Evolutionary conservation across 2,329 filamentous ascomycete genomes (phyloP), one percentile per base, ranked within the genome.

Genomic region (Lecanicillium sp.): DNA sequence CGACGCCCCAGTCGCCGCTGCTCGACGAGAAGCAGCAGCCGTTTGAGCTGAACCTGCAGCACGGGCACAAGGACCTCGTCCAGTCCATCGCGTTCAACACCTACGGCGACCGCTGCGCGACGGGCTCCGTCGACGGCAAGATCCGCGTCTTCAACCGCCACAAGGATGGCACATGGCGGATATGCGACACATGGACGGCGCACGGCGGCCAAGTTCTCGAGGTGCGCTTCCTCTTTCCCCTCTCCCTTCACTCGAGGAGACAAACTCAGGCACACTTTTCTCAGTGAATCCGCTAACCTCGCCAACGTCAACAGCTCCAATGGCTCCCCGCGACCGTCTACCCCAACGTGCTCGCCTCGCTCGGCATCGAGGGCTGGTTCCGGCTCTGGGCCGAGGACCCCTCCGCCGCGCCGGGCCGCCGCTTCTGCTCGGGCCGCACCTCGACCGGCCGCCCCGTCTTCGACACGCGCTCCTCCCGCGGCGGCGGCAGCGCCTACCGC

Each of bases 321-420:
- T 97, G 91, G 90, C 87, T 95, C 49, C 88, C 90, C 1, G 87
- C 90, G 0, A 91, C 87, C 54, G 83, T 93, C 51, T 93, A 93
- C 56, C 89, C 81, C 30, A 83, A 93, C 61, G 80, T 95, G 58
- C 74, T 97, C 56, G 90, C 85, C 49, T 95, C 87, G 46, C 86
- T 96, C 51, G 89, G 87, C 53, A 86, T 91, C 60, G 91, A 96
- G 59, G 88, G 91, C 60, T 84, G 84, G 64, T 89, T 94, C 72
- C 88, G 90, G 63, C 76, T 97, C 55, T 97, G 91, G 91, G 84
- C 87, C 52, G 91, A 96, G 69, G 89, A 96, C 66, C 83, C 86
- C 14, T 86, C 84, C 1, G 86, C 93, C 41, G 77, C 86, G 1
- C 83, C 84, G 1, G 89, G 90, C 26, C 81, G 86, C 26, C 84